A percentile compares a stretch with the other conserved stretches of the same genome.
These are phyloP conservation scores for Cercospora sp. DNA, from an alignment of 2,329 filamentous ascomycete species.

Conservation along the genomic window DNA sequence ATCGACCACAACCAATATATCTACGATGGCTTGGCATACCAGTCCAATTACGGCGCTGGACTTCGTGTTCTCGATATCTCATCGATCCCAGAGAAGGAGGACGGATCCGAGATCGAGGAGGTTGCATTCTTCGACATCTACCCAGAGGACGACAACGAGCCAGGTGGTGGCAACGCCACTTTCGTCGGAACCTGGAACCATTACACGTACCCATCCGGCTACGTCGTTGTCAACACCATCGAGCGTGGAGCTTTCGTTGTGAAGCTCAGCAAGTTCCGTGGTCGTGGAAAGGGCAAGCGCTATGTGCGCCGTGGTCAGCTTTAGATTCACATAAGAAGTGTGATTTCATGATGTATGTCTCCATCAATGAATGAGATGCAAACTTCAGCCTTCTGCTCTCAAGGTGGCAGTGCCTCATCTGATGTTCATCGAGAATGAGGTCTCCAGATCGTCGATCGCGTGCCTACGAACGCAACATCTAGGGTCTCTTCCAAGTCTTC, in stretches of 20 bases:
- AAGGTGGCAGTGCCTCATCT: background rate
- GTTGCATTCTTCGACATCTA: constrained; percentile 55
- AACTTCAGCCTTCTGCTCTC: background rate
- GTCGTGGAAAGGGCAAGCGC: constrained; percentile 18
- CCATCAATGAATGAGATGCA: background rate
- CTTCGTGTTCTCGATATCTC: constrained; percentile 41
- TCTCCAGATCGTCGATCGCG: background rate
- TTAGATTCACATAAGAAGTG: background rate
- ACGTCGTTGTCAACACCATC: constrained; percentile 55
- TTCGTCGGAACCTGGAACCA: constrained; percentile 37
- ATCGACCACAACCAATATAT: constrained; percentile 50
- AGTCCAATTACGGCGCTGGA: constrained; percentile 42
- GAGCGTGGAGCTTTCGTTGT: constrained; percentile 54
- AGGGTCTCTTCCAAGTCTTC: background rate
- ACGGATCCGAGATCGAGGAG: constrained; percentile 50
- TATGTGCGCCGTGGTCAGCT: constrained; percentile 13
- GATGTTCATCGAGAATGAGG: background rate
- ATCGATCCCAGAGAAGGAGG: constrained; percentile 45
- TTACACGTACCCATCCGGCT: constrained; percentile 54
- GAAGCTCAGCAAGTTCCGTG: constrained; percentile 37
- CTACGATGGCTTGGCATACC: constrained; percentile 41
- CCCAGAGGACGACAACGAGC: constrained; percentile 50
- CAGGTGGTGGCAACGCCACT: constrained; percentile 17
- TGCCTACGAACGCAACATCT: background rate
- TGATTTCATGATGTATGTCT: background rate